Percentiles rank a stretch among this genome's conserved stretches.
phyloP scores from a whole-genome alignment of 345 rosid species.

The Eucalyptus rudis region DNA sequence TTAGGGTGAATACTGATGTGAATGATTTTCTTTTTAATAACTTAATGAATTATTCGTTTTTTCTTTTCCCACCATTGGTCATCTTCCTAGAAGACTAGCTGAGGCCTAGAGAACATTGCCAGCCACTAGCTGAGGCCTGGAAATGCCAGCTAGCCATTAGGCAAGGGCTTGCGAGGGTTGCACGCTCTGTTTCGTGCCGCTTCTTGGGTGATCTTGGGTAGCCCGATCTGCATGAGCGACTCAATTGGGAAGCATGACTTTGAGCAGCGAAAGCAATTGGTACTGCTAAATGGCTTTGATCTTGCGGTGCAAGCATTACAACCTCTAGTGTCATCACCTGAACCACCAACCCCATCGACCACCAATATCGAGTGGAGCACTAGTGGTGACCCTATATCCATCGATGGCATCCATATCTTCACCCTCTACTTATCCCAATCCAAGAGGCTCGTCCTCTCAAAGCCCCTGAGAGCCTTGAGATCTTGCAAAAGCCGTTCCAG shows the following conservation, averaged over 20 bases:
- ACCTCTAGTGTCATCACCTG: conserved; percentile 48
- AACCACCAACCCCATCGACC: conserved; percentile 28
- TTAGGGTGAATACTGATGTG: background rate
- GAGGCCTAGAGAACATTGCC: background rate
- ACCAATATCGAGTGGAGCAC: conserved; percentile 57
- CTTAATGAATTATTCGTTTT: background rate
- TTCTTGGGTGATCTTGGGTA: conserved; percentile 79
- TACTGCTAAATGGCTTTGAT: conserved; percentile 62
- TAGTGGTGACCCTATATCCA: conserved; percentile 47
- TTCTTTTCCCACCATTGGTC: background rate
- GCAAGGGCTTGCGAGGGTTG: background rate
- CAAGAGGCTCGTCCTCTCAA: conserved; percentile 48
- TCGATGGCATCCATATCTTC: conserved; percentile 36
- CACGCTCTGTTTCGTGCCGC: conserved; percentile 87
- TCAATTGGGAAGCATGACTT: conserved; percentile 68
- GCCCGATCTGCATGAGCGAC: conserved; percentile 72
- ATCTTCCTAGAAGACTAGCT: background rate
- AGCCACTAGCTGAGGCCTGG: background rate
- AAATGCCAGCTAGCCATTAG: background rate
- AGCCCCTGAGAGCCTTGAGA: conserved; percentile 30
- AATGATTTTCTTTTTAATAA: background rate
- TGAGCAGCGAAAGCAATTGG: conserved; percentile 40
- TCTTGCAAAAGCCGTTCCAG: conserved; percentile 52
- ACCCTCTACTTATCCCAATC: conserved; percentile 53
- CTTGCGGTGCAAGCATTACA: conserved; percentile 64